Evolutionary conservation across 78 protist genomes (phyloP).

Genomic region (Protostelium mycophagum): DNA sequence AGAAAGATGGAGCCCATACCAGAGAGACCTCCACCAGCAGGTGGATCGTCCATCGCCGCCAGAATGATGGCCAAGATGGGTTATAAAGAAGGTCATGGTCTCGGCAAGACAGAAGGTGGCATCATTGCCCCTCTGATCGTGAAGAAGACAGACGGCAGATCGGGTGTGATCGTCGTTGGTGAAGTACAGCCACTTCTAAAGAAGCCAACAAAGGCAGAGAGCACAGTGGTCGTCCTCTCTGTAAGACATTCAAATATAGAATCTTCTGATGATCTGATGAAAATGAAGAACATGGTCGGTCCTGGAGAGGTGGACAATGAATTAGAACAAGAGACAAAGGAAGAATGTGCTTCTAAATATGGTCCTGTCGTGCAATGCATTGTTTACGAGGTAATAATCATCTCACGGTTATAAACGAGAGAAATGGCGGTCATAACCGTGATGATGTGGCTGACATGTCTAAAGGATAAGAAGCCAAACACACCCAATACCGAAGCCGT

Average conservation of each 20-base stretch:
- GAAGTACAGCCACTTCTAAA: neutral
- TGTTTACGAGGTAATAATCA: neutral
- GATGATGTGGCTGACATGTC: neutral
- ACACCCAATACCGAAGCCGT: neutral
- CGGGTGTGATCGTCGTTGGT: neutral
- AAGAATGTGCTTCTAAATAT: neutral
- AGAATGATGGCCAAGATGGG: neutral
- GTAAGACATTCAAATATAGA: neutral
- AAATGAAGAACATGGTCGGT: neutral
- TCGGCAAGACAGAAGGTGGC: neutral
- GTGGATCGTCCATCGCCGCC: neutral
- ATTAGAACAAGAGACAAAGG: neutral
- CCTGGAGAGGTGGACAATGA: neutral
- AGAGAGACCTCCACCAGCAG: too few relatives aligned
- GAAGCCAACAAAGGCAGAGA: too few relatives aligned
- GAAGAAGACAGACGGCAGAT: neutral
- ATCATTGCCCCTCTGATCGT: neutral
- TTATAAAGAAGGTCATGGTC: neutral
- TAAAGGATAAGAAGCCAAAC: neutral
- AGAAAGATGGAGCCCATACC: too few relatives aligned
- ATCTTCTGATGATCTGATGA: neutral
- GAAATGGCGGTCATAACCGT: neutral
- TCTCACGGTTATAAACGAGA: too few relatives aligned
- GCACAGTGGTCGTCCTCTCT: neutral
- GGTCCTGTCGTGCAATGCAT: neutral